These are phyloP conservation scores for Geotrichum reessii DNA, from an alignment of 1,139 yeast species.

Conservation along the genomic window DNA sequence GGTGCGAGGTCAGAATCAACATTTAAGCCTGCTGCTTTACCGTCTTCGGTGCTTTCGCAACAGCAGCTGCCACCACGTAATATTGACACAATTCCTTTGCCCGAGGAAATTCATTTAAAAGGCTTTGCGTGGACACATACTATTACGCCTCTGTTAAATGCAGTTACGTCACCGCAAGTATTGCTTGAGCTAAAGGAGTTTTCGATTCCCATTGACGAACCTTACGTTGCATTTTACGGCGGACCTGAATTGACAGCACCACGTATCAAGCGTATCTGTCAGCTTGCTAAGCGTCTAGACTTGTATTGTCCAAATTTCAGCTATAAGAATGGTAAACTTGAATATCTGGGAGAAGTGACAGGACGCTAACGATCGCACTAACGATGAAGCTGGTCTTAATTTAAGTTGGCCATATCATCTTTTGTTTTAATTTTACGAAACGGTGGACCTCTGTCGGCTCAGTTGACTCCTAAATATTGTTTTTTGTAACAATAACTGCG, in stretches of 20 bases:
- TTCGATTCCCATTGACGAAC: conserved; percentile 10
- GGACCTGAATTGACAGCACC: conserved; percentile 6
- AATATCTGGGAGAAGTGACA: background rate
- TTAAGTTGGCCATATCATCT: no score
- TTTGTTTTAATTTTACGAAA: no score
- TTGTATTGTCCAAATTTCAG: conserved; percentile 6
- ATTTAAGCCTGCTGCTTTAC: conserved; percentile 9
- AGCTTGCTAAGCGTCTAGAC: conserved; percentile 11
- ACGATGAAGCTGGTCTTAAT: no score
- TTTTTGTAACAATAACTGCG: no score
- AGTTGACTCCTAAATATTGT: no score
- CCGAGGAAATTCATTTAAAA: conserved; percentile 22
- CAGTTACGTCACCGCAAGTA: background rate
- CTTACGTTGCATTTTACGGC: conserved; percentile 12
- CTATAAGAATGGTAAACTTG: background rate
- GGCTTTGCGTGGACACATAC: conserved; percentile 21
- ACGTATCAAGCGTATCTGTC: conserved; percentile 9
- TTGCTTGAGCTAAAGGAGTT: background rate
- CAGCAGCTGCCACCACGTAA: conserved; percentile 16
- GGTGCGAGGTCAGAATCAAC: conserved; percentile 9
- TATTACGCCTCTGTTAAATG: conserved; percentile 17
- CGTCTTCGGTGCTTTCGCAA: conserved; percentile 6
- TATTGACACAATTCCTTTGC: conserved; percentile 12
- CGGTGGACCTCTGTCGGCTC: no score
- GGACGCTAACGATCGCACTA: background rate